phyloP scores from a whole-genome alignment of 805 yeast genomes.

The Brettanomyces anomalus region DNA sequence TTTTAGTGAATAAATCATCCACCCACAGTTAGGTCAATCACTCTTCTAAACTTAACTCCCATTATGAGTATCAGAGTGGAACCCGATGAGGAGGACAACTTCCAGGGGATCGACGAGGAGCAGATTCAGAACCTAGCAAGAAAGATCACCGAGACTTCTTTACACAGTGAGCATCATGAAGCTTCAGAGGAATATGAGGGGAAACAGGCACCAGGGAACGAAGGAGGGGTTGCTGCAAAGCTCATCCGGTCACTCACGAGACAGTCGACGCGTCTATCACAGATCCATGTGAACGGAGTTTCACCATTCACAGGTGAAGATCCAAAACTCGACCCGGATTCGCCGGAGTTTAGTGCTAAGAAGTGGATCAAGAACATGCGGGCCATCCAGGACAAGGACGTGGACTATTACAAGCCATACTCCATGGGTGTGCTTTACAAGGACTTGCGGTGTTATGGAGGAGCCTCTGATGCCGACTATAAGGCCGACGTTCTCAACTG shows the following conservation, averaged over 20 bases:
- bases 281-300: slow-evolving; percentile 2
- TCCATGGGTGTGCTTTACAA: slow-evolving; percentile 48
- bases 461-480: slow-evolving; percentile 51
- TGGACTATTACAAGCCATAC: slow-evolving; percentile 54
- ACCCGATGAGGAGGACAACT: neutral
- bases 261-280: slow-evolving; percentile 3
- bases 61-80: slow-evolving; percentile 3
- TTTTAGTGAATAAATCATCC: too few species aligned
- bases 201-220: neutral
- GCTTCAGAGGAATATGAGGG: neutral
- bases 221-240: slow-evolving; percentile 1
- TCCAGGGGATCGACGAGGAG: neutral
- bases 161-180: neutral
- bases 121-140: slow-evolving; percentile 3
- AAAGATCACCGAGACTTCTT: neutral
- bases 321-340: slow-evolving; percentile 40
- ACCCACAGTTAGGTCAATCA: too few species aligned
- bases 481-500: slow-evolving; percentile 44
- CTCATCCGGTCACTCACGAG: neutral
- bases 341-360: slow-evolving; percentile 42
- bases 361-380: slow-evolving; percentile 56
- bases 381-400: slow-evolving; percentile 38
- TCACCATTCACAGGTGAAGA: slow-evolving; percentile 2
- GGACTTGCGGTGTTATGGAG: slow-evolving; percentile 48
- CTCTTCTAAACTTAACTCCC: neutral